Percentiles rank a stretch among this genome's conserved stretches.
Evolutionary conservation across 176 grass and related monocot genomes (phyloP).

Genomic region (Oryza glumipatula): DNA sequence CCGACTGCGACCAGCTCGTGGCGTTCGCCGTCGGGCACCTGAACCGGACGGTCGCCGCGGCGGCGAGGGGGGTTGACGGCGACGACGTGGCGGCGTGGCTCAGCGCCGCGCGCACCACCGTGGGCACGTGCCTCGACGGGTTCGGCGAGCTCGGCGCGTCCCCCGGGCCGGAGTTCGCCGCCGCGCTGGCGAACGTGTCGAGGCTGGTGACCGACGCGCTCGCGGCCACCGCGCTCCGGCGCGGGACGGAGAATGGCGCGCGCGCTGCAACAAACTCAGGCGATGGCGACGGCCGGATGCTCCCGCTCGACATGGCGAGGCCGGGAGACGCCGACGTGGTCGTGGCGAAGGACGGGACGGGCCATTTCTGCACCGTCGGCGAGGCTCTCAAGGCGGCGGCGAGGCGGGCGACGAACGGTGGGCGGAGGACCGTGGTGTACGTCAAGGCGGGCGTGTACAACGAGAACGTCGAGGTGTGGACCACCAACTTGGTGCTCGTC

Average conservation of each 20-base stretch:
- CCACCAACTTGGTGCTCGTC: conserved; percentile 39
- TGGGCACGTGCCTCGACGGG: neutral
- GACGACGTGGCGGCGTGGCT: neutral
- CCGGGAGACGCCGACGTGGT: conserved; percentile 37
- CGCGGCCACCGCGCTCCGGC: neutral
- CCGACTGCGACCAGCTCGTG: neutral
- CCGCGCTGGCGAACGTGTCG: neutral
- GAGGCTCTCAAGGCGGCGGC: conserved; percentile 35
- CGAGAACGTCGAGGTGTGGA: conserved; percentile 44
- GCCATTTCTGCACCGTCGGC: conserved; percentile 24
- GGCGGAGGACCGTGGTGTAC: conserved; percentile 35
- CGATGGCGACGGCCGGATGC: neutral
- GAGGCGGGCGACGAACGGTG: neutral
- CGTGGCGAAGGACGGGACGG: conserved; percentile 33
- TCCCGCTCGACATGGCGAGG: neutral
- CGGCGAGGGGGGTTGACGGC: too few species aligned
- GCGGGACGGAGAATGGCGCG: neutral
- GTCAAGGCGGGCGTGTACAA: conserved; percentile 45
- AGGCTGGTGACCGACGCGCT: neutral
- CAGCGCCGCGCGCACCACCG: neutral
- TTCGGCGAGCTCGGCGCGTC: neutral
- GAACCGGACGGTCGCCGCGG: neutral
- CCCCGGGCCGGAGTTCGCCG: neutral
- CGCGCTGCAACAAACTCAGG: neutral
- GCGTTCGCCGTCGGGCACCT: neutral